These are phyloP conservation scores for Haplosporangium gracile DNA, from an alignment of 192 early-diverging fungal genomes.

Conservation along the genomic window DNA sequence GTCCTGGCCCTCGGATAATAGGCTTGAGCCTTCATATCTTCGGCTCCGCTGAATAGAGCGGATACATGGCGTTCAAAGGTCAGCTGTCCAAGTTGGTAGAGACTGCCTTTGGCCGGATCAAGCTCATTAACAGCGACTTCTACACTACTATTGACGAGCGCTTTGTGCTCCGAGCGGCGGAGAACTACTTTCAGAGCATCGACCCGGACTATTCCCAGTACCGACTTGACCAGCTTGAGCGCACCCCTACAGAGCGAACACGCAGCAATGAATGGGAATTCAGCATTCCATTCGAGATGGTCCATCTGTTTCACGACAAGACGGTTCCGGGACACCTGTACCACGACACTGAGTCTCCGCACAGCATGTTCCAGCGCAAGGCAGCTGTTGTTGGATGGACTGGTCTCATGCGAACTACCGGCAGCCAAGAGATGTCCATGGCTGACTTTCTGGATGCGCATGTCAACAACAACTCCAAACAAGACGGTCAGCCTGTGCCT, in stretches of 20 bases:
- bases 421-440: slow-evolving; percentile 9
- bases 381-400: slow-evolving; percentile 26
- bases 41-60: no score
- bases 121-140: neutral
- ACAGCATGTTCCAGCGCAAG: slow-evolving; percentile 10
- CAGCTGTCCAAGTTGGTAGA: slow-evolving; percentile 23
- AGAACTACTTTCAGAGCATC: slow-evolving; percentile 20
- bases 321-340: neutral
- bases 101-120: slow-evolving; percentile 23
- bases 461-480: slow-evolving; percentile 7
- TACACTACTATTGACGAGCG: slow-evolving; percentile 22
- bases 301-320: slow-evolving; percentile 14
- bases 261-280: slow-evolving; percentile 15
- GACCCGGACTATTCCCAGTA: slow-evolving; percentile 4
- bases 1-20: no score
- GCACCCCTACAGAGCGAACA: neutral
- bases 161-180: slow-evolving; percentile 23
- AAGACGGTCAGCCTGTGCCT: neutral
- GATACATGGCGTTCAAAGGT: slow-evolving; percentile 21
- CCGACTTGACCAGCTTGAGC: neutral
- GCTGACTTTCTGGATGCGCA: slow-evolving; percentile 29
- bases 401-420: slow-evolving; percentile 22
- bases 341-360: slow-evolving; percentile 6
- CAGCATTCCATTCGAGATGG: slow-evolving; percentile 14
- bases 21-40: no score